Percentiles rank a stretch among this genome's conserved stretches.
Evolutionary conservation across 768 basidiomycete species (phyloP).

Genomic region (Rhizopogon vesiculosus): DNA sequence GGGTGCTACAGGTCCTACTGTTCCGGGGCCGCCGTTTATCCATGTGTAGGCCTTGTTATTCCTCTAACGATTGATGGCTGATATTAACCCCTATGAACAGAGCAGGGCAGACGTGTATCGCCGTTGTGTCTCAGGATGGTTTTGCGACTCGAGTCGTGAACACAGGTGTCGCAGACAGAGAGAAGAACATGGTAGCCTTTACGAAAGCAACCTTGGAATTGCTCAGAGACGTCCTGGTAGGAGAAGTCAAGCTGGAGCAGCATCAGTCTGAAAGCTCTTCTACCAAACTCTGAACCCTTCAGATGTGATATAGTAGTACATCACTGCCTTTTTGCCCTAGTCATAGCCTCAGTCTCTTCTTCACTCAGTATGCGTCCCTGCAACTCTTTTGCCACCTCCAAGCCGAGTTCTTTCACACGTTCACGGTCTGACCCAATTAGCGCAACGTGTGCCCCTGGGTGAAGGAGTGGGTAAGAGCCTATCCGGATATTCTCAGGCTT

Average conservation of each 20-base stretch:
- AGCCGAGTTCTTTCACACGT: conserved; percentile 50
- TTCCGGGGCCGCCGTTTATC: neutral
- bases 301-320: neutral
- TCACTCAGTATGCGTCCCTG: conserved; percentile 61
- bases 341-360: conserved; percentile 56
- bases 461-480: conserved; percentile 70
- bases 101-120: conserved; percentile 6
- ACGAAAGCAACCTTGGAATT: conserved; percentile 11
- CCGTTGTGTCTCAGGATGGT: conserved; percentile 7
- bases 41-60: conserved; percentile 6
- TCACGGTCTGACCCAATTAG: conserved; percentile 46
- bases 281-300: neutral
- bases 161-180: conserved; percentile 10
- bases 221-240: conserved; percentile 10
- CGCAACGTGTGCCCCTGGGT: conserved; percentile 59
- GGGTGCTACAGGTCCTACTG: conserved; percentile 15
- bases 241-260: conserved; percentile 8
- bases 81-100: neutral
- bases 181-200: conserved; percentile 15
- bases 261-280: neutral
- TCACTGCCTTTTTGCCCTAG: conserved; percentile 13
- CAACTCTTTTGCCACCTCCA: conserved; percentile 57
- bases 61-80: neutral
- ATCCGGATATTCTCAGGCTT: conserved; percentile 74
- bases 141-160: conserved; percentile 10